Base-by-base conservation (phyloP, 257 asterid species). In the Solanum rostratum region DNA sequence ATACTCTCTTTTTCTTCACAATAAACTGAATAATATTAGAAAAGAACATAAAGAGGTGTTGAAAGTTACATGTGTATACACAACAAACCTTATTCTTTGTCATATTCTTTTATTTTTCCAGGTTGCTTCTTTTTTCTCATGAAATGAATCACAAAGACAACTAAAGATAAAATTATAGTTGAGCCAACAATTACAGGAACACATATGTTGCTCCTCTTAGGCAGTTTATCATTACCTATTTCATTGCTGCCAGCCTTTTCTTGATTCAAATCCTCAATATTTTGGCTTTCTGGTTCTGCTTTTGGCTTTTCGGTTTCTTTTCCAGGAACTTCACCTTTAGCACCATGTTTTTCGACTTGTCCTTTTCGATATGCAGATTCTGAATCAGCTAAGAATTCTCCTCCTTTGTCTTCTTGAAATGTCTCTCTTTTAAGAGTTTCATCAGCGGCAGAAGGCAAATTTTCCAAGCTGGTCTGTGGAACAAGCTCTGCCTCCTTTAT, bases 171-270 rank as follows among this genome's bases (percentile, higher is more conserved):
- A 20, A 96, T 87, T 81, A 95, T 52, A 13, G 95, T 90, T 9
- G 99, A 96, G 86, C 99, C 97, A n/a, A 95, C 97, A 37, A 95
- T 87, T 30, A 91, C 46, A 2, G 98, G 97, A 27, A 88, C 80
- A 84, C 97, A 95, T 76, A 91, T 39, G 68, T 87, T 91, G 84
- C 85, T 86, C 88, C 85, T 86, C 41, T 22, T n/a, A 76, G 62
- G 82, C 45, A 27, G 18, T 13, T 76, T 49, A 1, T 50, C 87
- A 13, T 76, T 82, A 70, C 69, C 87, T 69, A 74, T 81, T 57
- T n/a, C n/a, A n/a, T n/a, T n/a, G n/a, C n/a, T n/a, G n/a, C n/a
- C n/a, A n/a, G n/a, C n/a, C n/a, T n/a, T n/a, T n/a, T n/a, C n/a
- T n/a, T n/a, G n/a, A n/a, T n/a, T n/a, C n/a, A n/a, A n/a, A n/a